Percentiles rank a stretch among this genome's conserved stretches.
phyloP scores from a whole-genome alignment of 2,329 filamentous ascomycete genomes.

The Xylariaceae sp. region DNA sequence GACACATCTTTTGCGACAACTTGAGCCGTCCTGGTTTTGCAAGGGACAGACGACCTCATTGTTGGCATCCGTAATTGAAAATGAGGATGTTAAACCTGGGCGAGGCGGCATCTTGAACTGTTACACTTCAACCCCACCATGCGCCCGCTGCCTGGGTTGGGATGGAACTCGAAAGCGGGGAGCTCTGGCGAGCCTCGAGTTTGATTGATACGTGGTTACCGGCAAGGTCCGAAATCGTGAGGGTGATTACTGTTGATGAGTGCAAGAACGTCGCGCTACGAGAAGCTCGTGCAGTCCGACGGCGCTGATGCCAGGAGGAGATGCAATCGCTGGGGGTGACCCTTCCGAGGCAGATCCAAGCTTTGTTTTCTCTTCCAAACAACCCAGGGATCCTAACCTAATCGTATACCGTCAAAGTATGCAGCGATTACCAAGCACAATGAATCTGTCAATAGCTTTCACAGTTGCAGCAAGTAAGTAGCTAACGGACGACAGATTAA shows the following conservation, averaged over 20 bases:
- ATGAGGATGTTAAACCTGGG: slow-evolving; percentile 80
- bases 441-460: too few species aligned
- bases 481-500: slow-evolving; percentile 16
- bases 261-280: too few species aligned
- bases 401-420: too few species aligned
- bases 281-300: slow-evolving; percentile 21
- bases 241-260: too few species aligned
- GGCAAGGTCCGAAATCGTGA: slow-evolving; percentile 16
- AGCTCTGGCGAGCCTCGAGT: slow-evolving; percentile 23
- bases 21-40: slow-evolving; percentile 91
- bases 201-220: slow-evolving; percentile 19
- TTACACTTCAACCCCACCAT: slow-evolving; percentile 47
- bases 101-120: slow-evolving; percentile 76
- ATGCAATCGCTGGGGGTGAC: slow-evolving; percentile 12
- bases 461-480: too few species aligned
- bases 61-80: slow-evolving; percentile 85
- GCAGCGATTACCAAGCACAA: too few species aligned
- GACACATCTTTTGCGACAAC: slow-evolving; percentile 94
- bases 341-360: slow-evolving; percentile 32
- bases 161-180: slow-evolving; percentile 21
- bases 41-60: slow-evolving; percentile 97
- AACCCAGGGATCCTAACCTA: too few species aligned
- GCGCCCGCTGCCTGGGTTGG: slow-evolving; percentile 35
- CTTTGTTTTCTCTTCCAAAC: slow-evolving; percentile 26
- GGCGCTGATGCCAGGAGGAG: slow-evolving; percentile 10